These are phyloP conservation scores for Sporothrix luriei DNA, from an alignment of 2,329 filamentous ascomycete species.

Conservation along the genomic window DNA sequence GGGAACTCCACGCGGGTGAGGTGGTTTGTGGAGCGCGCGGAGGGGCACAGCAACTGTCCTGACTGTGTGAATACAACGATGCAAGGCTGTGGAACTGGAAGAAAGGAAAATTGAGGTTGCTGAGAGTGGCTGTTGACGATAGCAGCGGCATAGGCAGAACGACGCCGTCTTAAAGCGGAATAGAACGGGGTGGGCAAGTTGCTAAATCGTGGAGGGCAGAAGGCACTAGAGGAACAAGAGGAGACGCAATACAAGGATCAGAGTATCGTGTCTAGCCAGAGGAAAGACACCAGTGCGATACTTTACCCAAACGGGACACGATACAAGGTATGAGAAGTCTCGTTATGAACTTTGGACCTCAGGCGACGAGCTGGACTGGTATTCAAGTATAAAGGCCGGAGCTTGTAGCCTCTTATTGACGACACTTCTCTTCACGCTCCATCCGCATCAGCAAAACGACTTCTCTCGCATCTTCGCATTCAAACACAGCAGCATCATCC, in stretches of 20 bases:
- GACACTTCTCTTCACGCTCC: neutral
- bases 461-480: neutral
- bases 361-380: neutral
- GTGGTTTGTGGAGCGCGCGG: neutral
- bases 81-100: neutral
- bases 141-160: neutral
- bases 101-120: neutral
- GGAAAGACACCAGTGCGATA: constrained; percentile 7
- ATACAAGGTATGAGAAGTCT: neutral
- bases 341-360: neutral
- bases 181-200: neutral
- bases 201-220: neutral
- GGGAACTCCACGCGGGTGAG: neutral
- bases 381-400: neutral
- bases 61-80: neutral
- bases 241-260: neutral
- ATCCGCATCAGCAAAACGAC: neutral
- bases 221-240: neutral
- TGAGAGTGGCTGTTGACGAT: too few species aligned
- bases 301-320: neutral
- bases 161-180: neutral
- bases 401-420: neutral
- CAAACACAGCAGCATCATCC: neutral
- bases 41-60: neutral
- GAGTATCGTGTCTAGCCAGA: neutral